Base-by-base conservation (phyloP, 192 early-diverging fungal species). In the Chytriomyces hyalinus region DNA sequence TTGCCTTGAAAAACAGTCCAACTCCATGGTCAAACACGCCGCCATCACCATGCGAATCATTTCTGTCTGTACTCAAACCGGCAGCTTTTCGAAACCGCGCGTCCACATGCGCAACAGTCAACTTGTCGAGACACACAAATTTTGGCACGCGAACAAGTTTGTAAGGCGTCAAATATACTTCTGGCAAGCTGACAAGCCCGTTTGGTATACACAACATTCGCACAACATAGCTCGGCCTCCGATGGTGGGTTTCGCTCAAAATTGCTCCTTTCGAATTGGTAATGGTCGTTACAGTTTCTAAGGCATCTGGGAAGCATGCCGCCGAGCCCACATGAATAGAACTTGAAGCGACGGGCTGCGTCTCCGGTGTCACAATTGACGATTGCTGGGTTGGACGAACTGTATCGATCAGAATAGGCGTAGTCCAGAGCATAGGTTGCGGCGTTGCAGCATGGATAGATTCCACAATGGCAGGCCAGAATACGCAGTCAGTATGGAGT, bases 381-480 rank as follows among this genome's bases (percentile, higher is more conserved):
- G 36, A 36, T 36, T 2, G 36, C 24, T 67, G 20, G 17, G 28
- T 46, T 11, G 66, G 66, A 36, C 36, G 36, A 46, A 20, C 57
- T 15, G 74, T 49, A 24, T 76, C 74, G 7, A 76, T 48, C 1
- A 76, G 9, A 65, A 76, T 43, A 4, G 74, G 74, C 9, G 74
- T 67, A 5, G 57, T 49, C 74, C 74, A 76, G 46, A 76, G 65
- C 7, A 57, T 17, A 46, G 24, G 28, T 11, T 26, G 28, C 24
- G 66, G 43, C n/a, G 22, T 26, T 9, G 6, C 26, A 8, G 26
- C 11, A 46, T 47, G 22, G 15, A 71, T 51, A 3, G 10, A 17
- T 45, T 9, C 17, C 9, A 76, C 46, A 48, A 50, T 10, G 65
- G 64, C 74, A 10, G 74, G 74, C 74, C 74, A 76, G 53, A 67